phyloP scores from a whole-genome alignment of 2,329 filamentous ascomycete species.

The Colletotrichum sp. region DNA sequence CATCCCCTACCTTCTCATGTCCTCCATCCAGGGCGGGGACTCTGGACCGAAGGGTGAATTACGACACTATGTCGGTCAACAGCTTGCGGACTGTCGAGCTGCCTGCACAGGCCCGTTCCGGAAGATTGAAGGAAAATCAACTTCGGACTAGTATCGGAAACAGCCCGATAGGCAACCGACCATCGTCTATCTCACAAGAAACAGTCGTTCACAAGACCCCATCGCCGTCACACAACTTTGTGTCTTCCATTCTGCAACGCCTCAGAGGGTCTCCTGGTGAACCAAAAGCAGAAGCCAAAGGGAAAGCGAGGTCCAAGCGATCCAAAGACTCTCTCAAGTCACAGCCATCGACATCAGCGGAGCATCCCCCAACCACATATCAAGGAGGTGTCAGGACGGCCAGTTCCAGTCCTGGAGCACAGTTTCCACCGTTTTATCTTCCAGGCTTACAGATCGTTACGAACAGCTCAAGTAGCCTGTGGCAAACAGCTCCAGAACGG shows the following conservation, averaged over 20 bases:
- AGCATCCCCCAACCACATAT: background rate
- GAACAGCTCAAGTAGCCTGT: background rate
- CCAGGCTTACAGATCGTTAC: slow-evolving; percentile 24
- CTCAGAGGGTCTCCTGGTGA: background rate
- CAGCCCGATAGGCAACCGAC: background rate
- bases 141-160: background rate
- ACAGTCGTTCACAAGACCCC: background rate
- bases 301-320: background rate
- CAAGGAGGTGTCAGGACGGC: slow-evolving; percentile 31
- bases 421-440: slow-evolving; percentile 29
- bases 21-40: slow-evolving; percentile 15
- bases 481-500: slow-evolving; percentile 3
- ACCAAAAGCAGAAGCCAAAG: background rate
- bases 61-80: slow-evolving; percentile 31
- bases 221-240: background rate
- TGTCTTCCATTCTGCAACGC: background rate
- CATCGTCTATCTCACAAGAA: background rate
- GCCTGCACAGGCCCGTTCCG: background rate
- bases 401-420: slow-evolving; percentile 33
- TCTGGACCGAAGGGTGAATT: slow-evolving; percentile 15
- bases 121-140: background rate
- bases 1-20: slow-evolving; percentile 25
- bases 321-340: background rate
- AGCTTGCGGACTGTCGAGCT: slow-evolving; percentile 2
- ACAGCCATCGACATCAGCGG: background rate